These are phyloP conservation scores for Cytospora piceicola DNA, from an alignment of 2,329 filamentous ascomycete species.

Conservation along the genomic window DNA sequence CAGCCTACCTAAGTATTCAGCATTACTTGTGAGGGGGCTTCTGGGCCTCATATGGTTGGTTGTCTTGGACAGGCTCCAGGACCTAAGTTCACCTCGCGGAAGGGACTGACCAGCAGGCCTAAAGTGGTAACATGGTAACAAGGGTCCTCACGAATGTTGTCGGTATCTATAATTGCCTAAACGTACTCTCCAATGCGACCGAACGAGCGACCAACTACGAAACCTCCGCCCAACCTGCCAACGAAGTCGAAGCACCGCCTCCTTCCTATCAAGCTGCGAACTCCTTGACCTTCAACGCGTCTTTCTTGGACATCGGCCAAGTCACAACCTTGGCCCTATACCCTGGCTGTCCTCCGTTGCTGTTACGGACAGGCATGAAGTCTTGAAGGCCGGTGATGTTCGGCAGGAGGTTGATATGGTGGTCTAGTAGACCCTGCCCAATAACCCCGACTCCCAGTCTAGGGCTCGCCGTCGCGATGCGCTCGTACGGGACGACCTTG, in stretches of 20 bases:
- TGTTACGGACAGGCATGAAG: constrained; percentile 37
- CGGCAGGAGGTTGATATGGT: constrained; percentile 38
- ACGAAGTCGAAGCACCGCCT: background rate
- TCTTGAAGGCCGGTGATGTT: constrained; percentile 35
- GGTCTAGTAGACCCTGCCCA: constrained; percentile 37
- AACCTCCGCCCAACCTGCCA: background rate
- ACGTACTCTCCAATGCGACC: background rate
- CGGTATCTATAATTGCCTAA: background rate
- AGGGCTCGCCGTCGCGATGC: constrained; percentile 37
- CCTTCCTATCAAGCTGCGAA: constrained; percentile 31
- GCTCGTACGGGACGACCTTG: constrained; percentile 37
- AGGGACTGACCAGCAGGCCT: background rate
- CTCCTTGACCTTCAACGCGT: constrained; percentile 32
- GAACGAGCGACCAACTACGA: background rate
- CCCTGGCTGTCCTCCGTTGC: constrained; percentile 32
- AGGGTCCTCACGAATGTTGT: background rate
- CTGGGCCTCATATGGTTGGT: background rate
- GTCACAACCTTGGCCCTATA: constrained; percentile 39
- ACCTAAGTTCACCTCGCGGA: background rate
- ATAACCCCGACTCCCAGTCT: constrained; percentile 36
- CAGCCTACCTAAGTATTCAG: background rate
- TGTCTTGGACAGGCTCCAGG: background rate
- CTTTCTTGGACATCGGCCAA: constrained; percentile 39
- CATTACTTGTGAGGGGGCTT: background rate
- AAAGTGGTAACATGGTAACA: background rate